A percentile compares a stretch with the other conserved stretches of the same genome.
These are phyloP conservation scores for Xylaria scruposa DNA, from an alignment of 495 filamentous ascomycete genomes.

Conservation along the genomic window DNA sequence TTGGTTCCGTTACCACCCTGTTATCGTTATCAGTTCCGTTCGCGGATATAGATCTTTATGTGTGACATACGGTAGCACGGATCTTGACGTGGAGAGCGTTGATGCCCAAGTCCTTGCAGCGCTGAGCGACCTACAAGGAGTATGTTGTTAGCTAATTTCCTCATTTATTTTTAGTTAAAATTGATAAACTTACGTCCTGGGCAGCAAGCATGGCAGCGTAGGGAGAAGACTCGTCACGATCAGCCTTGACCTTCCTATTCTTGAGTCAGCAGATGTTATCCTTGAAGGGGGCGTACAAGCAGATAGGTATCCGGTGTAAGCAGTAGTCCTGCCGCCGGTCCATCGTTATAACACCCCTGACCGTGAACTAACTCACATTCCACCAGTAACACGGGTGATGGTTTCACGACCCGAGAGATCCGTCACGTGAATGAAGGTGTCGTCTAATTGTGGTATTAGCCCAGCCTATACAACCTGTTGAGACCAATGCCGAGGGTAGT, in stretches of 20 bases:
- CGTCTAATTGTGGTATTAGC: constrained; percentile 30
- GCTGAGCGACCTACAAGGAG: constrained; percentile 65
- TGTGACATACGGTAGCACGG: constrained; percentile 92
- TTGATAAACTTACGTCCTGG: constrained; percentile 64
- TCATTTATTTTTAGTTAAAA: not conserved
- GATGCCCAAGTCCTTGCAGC: constrained; percentile 99
- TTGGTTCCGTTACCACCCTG: constrained; percentile 90
- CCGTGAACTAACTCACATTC: constrained; percentile 63
- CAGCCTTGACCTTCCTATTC: constrained; percentile 91
- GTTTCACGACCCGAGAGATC: constrained; percentile 99
- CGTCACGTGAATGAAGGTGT: constrained; percentile 92
- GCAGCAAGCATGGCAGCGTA: constrained; percentile 99
- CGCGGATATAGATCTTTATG: not conserved
- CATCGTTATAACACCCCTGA: not conserved
- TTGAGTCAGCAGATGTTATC: not conserved
- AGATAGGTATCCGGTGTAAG: not conserved
- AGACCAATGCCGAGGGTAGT: not conserved
- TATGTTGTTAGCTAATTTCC: not conserved
- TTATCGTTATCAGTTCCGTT: constrained; percentile 3
- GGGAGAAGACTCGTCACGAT: constrained; percentile 98
- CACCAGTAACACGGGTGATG: constrained; percentile 97
- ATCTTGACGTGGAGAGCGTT: constrained; percentile 99
- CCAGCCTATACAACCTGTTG: not conserved
- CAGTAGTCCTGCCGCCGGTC: not conserved
- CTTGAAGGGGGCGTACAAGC: not conserved